These are phyloP conservation scores for Aspergillus vadensis DNA, from an alignment of 2,329 filamentous ascomycete species.

Conservation along the genomic window DNA sequence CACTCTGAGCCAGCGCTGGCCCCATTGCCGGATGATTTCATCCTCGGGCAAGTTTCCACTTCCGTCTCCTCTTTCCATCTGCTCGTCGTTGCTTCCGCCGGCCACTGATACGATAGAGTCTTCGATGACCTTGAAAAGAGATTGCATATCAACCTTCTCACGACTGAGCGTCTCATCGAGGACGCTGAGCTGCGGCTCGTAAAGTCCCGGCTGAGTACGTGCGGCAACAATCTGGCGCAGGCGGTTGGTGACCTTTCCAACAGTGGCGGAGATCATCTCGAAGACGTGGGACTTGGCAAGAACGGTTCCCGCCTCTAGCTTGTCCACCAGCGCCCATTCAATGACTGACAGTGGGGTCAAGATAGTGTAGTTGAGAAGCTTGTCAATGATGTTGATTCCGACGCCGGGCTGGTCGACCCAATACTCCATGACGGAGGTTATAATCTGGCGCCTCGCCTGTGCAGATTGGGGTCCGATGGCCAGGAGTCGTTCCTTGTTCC, in stretches of 20 bases:
- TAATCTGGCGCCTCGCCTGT: constrained; percentile 80
- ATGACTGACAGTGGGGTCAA: constrained; percentile 82
- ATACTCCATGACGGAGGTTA: constrained; percentile 85
- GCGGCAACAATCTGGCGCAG: constrained; percentile 76
- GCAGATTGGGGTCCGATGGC: constrained; percentile 75
- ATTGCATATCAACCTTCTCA: constrained; percentile 73
- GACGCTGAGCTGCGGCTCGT: constrained; percentile 56
- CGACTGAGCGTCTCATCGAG: constrained; percentile 67
- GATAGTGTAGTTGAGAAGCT: constrained; percentile 95
- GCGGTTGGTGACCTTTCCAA: constrained; percentile 85
- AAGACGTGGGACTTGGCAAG: constrained; percentile 78
- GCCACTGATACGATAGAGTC: constrained; percentile 75
- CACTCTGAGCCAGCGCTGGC: constrained; percentile 79
- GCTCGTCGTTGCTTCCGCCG: constrained; percentile 69
- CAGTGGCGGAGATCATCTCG: constrained; percentile 86
- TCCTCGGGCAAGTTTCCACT: constrained; percentile 56
- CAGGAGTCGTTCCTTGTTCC: constrained; percentile 84
- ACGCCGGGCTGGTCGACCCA: constrained; percentile 92
- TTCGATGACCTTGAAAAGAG: constrained; percentile 78
- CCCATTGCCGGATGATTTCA: constrained; percentile 75
- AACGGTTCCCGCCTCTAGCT: constrained; percentile 63
- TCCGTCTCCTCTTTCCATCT: constrained; percentile 67
- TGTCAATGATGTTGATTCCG: constrained; percentile 90
- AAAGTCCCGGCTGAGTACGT: constrained; percentile 59
- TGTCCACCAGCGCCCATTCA: constrained; percentile 80